These are phyloP conservation scores for Gloeostereum incarnatum DNA, from an alignment of 768 basidiomycete species.

Conservation along the genomic window DNA sequence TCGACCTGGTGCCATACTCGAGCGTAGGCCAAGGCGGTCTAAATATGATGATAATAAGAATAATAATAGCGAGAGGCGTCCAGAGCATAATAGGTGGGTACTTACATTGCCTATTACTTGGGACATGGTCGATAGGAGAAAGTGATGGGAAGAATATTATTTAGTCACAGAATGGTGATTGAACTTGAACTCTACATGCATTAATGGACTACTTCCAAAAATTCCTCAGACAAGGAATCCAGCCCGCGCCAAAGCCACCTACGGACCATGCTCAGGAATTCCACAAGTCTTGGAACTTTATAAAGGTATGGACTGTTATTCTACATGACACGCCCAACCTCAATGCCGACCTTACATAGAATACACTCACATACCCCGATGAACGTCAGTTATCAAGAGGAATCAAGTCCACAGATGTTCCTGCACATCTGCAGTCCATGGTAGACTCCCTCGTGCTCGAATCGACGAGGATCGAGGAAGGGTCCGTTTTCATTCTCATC, in stretches of 20 bases:
- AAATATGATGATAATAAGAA: neutral
- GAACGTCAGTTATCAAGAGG: constrained; percentile 81
- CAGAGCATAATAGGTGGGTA: constrained; percentile 4
- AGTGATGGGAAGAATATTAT: neutral
- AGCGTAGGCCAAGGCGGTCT: constrained; percentile 96
- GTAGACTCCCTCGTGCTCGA: constrained; percentile 84
- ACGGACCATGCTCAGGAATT: constrained; percentile 70
- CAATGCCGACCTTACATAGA: constrained; percentile 28
- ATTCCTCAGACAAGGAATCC: constrained; percentile 43
- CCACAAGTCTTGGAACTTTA: constrained; percentile 61
- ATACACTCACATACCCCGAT: constrained; percentile 79
- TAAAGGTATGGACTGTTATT: constrained; percentile 42
- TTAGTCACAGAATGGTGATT: neutral
- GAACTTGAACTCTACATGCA: neutral
- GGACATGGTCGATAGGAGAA: constrained; percentile 41
- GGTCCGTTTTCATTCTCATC: constrained; percentile 40
- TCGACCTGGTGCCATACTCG: constrained; percentile 95
- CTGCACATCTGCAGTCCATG: constrained; percentile 65
- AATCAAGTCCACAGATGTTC: constrained; percentile 75
- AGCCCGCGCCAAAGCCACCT: constrained; percentile 37
- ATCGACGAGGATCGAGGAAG: constrained; percentile 71
- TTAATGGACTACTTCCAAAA: constrained; percentile 84
- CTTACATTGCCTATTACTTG: constrained; percentile 76
- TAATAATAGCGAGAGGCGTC: neutral
- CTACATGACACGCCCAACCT: neutral